Evolutionary conservation across 2,329 filamentous ascomycete genomes (phyloP).

Genomic region (Apiospora saccharicola): DNA sequence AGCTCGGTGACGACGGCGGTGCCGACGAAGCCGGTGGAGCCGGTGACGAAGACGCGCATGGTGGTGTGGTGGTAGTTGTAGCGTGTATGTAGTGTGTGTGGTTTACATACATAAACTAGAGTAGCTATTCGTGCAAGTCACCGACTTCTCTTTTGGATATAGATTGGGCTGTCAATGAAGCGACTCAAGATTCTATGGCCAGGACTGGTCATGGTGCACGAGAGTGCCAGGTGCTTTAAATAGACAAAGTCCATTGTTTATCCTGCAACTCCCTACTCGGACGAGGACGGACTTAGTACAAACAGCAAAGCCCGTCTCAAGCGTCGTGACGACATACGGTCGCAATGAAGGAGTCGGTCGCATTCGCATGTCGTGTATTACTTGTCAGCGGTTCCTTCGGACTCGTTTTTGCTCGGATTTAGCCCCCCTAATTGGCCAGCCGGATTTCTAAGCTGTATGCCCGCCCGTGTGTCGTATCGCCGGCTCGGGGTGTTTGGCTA

Average conservation of each 20-base stretch:
- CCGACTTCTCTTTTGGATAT: no score
- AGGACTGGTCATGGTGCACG: neutral
- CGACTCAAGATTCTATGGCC: neutral
- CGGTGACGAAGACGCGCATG: conserved; percentile 9
- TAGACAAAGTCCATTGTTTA: neutral
- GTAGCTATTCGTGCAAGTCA: no score
- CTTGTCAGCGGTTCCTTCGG: neutral
- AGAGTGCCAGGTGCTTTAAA: neutral
- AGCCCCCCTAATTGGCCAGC: no score
- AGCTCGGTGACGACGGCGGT: conserved; percentile 10
- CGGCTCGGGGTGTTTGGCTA: neutral
- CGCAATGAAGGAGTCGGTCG: neutral
- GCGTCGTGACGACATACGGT: neutral
- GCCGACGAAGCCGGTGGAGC: conserved; percentile 13
- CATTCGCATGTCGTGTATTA: neutral
- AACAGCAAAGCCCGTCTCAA: neutral
- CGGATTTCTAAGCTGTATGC: neutral
- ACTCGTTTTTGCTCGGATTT: neutral
- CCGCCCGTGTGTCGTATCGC: neutral
- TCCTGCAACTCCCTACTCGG: neutral
- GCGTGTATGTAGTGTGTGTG: neutral
- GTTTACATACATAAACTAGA: neutral
- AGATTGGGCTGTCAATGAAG: no score
- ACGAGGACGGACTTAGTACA: neutral
- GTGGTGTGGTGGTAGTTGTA: neutral